Evolutionary conservation across 2,329 filamentous ascomycete genomes (phyloP), one percentile per base, ranked within the genome.

Genomic region (Xylaria sp.): DNA sequence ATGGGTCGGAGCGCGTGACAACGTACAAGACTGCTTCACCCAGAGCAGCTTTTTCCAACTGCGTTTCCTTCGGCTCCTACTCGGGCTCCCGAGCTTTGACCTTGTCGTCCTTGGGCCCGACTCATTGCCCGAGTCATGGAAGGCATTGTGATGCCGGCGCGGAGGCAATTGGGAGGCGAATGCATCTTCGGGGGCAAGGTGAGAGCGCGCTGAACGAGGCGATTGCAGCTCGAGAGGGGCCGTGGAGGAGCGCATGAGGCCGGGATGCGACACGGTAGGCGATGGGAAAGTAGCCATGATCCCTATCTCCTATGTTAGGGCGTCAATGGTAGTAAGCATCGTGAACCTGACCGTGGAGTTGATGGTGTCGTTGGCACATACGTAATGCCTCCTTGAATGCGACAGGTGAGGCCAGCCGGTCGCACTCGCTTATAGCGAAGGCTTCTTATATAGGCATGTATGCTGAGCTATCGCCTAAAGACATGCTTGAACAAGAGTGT

Each of bases 1-100:
- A 13, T 23, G 16, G n/a, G 18, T n/a, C n/a, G 16, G 34, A n/a
- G 19, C n/a, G 48, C 37, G 52, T 44, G 48, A 44, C 35, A 71
- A 76, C 86, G 65, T 78, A 92, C 90, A 96, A 39, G 90, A 90
- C 73, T 97, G 94, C 76, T 96, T 96, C 71, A 99, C 92, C 94
- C 94, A 99, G 58, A 99, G 83, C 65, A 99, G 77, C 78, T 97
- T 97, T 81, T 95, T 96, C 90, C 93, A 97, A 9, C 84, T 84
- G 54, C 85, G 84, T 70, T 87, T 90, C 65, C 87, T 80, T 52
- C 89, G 81, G 66, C 87, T 90, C 53, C 84, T 78, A 65, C 85
- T 89, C 16, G 85, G 80, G 48, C 82, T 82, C 58, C 82, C 76
- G 51, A 79, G 65, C 80, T 79, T 76, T 54, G 78, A 78, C 66